These are phyloP conservation scores for Amanita thiersii DNA, from an alignment of 768 basidiomycete genomes.

Conservation along the genomic window DNA sequence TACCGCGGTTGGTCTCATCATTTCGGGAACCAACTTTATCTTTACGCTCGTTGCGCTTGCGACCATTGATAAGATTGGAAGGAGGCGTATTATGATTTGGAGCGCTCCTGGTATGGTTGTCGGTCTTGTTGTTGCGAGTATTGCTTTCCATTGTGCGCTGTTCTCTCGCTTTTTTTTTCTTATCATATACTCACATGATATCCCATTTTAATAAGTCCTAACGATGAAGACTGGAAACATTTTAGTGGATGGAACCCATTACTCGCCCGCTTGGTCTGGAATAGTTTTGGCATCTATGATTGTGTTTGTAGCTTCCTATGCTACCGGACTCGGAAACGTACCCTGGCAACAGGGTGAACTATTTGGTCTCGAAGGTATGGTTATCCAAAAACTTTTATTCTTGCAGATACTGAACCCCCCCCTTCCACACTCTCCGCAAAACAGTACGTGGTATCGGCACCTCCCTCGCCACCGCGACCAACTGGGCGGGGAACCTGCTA, in stretches of 20 bases:
- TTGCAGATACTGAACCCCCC: too few relatives aligned
- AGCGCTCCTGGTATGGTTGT: constrained; percentile 70
- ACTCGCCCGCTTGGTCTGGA: constrained; percentile 54
- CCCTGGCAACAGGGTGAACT: constrained; percentile 88
- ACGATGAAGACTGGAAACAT: constrained; percentile 52
- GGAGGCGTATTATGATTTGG: constrained; percentile 61
- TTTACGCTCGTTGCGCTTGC: constrained; percentile 72
- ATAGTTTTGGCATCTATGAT: constrained; percentile 78
- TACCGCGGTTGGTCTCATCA: constrained; percentile 71
- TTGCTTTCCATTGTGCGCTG: constrained; percentile 58
- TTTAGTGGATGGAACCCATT: constrained; percentile 50
- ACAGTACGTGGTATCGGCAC: constrained; percentile 72
- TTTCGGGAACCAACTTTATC: constrained; percentile 72
- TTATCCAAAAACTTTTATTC: neutral
- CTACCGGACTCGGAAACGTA: constrained; percentile 69
- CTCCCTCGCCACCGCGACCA: constrained; percentile 65
- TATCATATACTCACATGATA: neutral
- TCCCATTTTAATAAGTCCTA: constrained; percentile 31
- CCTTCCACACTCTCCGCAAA: neutral
- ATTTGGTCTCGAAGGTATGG: constrained; percentile 63
- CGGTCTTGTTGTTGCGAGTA: constrained; percentile 52
- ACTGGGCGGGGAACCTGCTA: constrained; percentile 72
- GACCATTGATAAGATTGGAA: constrained; percentile 65
- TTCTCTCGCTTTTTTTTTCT: neutral
- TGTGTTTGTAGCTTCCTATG: constrained; percentile 76